Evolutionary conservation across 2,329 filamentous ascomycete species (phyloP).

Genomic region (Clonostachys rhizophaga): DNA sequence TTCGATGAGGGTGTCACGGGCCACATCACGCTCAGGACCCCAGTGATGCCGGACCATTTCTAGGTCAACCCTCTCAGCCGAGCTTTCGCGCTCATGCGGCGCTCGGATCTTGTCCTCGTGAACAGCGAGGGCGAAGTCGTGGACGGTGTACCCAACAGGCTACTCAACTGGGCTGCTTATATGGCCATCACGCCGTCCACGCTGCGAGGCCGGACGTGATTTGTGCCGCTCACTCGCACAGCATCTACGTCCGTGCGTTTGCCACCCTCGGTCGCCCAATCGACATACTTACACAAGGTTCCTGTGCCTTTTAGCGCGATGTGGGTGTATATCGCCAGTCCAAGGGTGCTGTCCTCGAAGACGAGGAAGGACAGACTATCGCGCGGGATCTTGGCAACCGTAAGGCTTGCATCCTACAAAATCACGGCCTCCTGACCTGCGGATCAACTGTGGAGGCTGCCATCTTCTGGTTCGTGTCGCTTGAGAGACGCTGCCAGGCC

Average conservation of each 20-base stretch:
- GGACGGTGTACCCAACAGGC: constrained; percentile 46
- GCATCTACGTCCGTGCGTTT: constrained; percentile 52
- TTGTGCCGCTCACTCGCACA: constrained; percentile 51
- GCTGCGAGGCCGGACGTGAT: constrained; percentile 46
- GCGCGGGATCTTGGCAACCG: constrained; percentile 51
- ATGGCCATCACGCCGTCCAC: constrained; percentile 39
- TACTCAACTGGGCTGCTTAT: constrained; percentile 17
- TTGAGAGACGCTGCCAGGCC: constrained; percentile 23
- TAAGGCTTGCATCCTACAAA: constrained; percentile 52
- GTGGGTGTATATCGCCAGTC: constrained; percentile 36
- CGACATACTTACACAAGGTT: constrained; percentile 62
- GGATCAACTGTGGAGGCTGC: constrained; percentile 64
- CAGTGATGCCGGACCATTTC: constrained; percentile 51
- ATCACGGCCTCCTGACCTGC: constrained; percentile 61
- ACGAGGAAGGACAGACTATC: constrained; percentile 53
- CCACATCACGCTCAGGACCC: constrained; percentile 61
- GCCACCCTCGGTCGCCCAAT: constrained; percentile 55
- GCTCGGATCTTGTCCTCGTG: constrained; percentile 64
- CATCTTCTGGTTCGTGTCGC: constrained; percentile 54
- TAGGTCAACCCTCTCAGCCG: constrained; percentile 58
- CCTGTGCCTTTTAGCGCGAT: constrained; percentile 54
- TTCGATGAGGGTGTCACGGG: constrained; percentile 59
- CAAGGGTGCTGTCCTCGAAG: constrained; percentile 53
- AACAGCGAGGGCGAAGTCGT: constrained; percentile 57
- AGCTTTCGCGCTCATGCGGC: constrained; percentile 52